phyloP scores from a whole-genome alignment of 179 eudicot genomes.

The Spinacia oleracea region DNA sequence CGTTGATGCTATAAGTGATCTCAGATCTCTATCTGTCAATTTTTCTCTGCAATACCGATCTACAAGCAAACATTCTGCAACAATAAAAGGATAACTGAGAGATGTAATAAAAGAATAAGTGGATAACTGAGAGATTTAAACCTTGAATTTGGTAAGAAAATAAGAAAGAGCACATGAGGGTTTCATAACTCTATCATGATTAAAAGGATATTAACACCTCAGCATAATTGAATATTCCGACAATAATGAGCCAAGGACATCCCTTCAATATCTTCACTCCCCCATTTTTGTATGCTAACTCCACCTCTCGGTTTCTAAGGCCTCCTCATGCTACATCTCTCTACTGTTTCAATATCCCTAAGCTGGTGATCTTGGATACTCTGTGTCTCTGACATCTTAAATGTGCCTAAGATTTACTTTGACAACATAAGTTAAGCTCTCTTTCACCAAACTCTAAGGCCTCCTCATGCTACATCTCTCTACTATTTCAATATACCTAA shows the following conservation, averaged over 20 bases:
- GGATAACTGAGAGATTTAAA: no score
- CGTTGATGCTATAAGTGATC: constrained; percentile 35
- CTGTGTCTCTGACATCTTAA: no score
- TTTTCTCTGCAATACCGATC: constrained; percentile 35
- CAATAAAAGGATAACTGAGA: constrained; percentile 17
- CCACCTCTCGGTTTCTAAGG: background rate
- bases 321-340: background rate
- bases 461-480: no score
- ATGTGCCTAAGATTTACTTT: no score
- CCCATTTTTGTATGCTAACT: background rate
- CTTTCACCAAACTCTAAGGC: no score
- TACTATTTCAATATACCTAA: background rate
- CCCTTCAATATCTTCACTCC: no score
- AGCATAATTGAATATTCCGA: background rate
- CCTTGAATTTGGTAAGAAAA: background rate
- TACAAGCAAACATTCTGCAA: constrained; percentile 33
- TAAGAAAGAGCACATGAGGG: no score
- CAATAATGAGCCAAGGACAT: constrained; percentile 1
- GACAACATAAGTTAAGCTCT: no score
- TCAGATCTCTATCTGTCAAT: constrained; percentile 34
- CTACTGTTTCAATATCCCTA: no score
- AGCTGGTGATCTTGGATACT: no score
- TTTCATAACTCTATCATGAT: background rate
- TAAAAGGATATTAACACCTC: background rate
- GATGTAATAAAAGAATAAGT: no score